Percentiles rank a stretch among this genome's conserved stretches.
Evolutionary conservation across 2,329 filamentous ascomycete genomes (phyloP).

Genomic region (Botrytis fragariae): DNA sequence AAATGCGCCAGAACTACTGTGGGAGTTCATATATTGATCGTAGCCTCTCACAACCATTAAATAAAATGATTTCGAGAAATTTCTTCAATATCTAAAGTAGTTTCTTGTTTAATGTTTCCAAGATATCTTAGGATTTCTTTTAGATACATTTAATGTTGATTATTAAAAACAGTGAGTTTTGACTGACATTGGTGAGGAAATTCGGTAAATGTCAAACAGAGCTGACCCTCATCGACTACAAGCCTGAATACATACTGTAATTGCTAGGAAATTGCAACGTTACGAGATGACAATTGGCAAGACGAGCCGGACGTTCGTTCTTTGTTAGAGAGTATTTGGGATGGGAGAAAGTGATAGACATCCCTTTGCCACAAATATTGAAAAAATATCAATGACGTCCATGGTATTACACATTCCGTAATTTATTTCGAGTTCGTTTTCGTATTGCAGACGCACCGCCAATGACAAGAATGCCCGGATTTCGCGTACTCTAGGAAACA

Average conservation of each 20-base stretch:
- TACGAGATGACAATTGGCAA: not conserved
- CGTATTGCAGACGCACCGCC: slow-evolving; percentile 7
- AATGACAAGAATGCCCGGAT: not conserved
- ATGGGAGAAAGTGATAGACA: not conserved
- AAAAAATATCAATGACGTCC: not conserved
- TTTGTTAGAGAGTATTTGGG: not conserved
- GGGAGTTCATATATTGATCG: not conserved
- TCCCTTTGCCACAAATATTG: not conserved
- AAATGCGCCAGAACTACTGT: not conserved
- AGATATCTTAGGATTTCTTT: not conserved
- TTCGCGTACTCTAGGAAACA: not conserved
- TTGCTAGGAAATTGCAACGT: not conserved
- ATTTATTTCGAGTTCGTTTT: slow-evolving; percentile 11
- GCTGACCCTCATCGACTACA: not conserved
- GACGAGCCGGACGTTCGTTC: slow-evolving; percentile 5
- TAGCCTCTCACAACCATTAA: not conserved
- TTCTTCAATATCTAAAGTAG: not conserved
- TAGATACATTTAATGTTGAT: not conserved
- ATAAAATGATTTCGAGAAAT: not conserved
- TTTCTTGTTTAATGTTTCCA: not conserved
- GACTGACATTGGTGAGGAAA: not conserved
- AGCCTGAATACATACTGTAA: not conserved
- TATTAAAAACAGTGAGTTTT: not conserved
- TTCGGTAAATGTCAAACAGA: not conserved
- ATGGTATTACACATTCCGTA: not conserved